Conservation (phyloP, 345 rosid genomes). For the thale cress (Arabidopsis thaliana) region DNA sequence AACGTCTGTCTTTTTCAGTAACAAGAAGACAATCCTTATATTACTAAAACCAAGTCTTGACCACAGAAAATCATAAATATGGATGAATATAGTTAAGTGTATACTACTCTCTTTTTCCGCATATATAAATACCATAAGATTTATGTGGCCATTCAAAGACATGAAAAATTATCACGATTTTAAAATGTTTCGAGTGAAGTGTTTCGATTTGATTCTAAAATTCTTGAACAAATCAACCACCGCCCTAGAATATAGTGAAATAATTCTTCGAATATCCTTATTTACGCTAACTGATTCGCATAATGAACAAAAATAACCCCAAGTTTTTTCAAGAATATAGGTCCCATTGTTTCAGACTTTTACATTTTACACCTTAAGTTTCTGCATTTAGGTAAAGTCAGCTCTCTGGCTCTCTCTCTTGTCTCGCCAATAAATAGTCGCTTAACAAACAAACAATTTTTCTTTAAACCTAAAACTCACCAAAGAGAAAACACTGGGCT, state of each 20-base stretch:
- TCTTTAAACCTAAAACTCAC: slow-evolving; percentile 15
- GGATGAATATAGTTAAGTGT: neutral
- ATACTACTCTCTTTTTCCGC: neutral
- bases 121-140: neutral
- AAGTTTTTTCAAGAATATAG: neutral
- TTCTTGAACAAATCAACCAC: slow-evolving; percentile 12
- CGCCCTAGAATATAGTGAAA: neutral
- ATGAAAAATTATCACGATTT: slow-evolving; percentile 7
- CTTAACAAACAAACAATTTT: neutral
- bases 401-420: slow-evolving; percentile 8
- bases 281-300: slow-evolving; percentile 25
- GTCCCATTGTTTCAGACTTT: neutral
- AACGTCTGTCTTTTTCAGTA: neutral
- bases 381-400: neutral
- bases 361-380: slow-evolving; percentile 21
- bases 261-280: slow-evolving; percentile 39
- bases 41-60: slow-evolving; percentile 1
- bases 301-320: slow-evolving; percentile 11
- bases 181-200: slow-evolving; percentile 16
- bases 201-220: slow-evolving; percentile 1
- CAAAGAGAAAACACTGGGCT: neutral
- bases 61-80: neutral
- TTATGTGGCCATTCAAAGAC: slow-evolving; percentile 20
- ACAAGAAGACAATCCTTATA: neutral
- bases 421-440: slow-evolving; percentile 38